Conservation (phyloP, 2,329 filamentous ascomycete species). For the Pseudogymnoascus sp. region DNA sequence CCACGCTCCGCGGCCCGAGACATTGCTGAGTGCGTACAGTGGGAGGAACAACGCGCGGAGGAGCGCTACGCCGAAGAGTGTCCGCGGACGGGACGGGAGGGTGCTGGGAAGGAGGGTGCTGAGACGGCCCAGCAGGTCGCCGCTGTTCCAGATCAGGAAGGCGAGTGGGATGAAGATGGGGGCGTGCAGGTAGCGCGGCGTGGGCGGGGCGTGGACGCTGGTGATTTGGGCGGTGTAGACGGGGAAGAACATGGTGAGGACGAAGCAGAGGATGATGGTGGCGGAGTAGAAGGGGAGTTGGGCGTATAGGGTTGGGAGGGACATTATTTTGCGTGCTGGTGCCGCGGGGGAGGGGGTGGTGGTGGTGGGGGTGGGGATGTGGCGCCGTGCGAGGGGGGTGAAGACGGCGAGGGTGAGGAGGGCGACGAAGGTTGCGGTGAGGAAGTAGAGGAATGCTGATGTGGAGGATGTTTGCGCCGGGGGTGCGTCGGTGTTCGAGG, state of each 20-base stretch:
- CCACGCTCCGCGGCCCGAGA: conserved; percentile 60
- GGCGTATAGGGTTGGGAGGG: conserved; percentile 57
- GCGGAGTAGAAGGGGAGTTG: conserved; percentile 72
- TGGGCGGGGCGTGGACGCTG: conserved; percentile 34
- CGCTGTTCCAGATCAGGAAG: conserved; percentile 89
- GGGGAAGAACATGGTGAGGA: conserved; percentile 87
- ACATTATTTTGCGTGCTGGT: conserved; percentile 37
- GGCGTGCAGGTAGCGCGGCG: conserved; percentile 54
- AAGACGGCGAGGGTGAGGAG: conserved; percentile 63
- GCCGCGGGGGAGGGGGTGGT: conserved; percentile 38
- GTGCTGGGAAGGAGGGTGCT: conserved; percentile 49
- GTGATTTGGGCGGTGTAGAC: conserved; percentile 72
- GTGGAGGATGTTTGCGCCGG: conserved; percentile 41
- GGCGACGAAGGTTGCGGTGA: conserved; percentile 75
- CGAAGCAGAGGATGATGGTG: conserved; percentile 75
- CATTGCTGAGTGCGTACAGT: conserved; percentile 83
- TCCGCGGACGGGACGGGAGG: conserved; percentile 52
- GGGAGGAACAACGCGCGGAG: conserved; percentile 66
- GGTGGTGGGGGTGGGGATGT: conserved; percentile 28
- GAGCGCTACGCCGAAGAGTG: conserved; percentile 60
- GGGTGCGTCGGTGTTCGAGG: conserved; percentile 15
- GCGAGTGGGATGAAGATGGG: conserved; percentile 79
- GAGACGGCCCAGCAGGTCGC: conserved; percentile 72
- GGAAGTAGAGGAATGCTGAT: conserved; percentile 83
- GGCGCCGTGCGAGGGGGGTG: conserved; percentile 58